These are phyloP conservation scores for Lecanicillium sp. DNA, from an alignment of 2,329 filamentous ascomycete species.

Conservation along the genomic window DNA sequence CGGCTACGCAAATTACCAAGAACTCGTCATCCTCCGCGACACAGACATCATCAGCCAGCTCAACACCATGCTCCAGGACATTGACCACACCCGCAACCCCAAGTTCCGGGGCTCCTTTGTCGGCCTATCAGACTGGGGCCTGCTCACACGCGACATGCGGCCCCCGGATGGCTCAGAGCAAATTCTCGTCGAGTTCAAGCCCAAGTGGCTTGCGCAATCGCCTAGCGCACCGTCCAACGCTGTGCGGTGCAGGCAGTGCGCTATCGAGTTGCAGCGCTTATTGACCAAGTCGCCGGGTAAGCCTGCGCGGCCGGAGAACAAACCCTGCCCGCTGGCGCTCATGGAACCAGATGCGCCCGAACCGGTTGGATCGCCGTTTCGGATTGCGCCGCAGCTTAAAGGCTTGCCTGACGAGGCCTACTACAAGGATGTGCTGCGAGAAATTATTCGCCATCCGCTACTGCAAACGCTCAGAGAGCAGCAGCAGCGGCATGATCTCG, in stretches of 20 bases:
- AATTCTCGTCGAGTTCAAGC: slow-evolving; percentile 64
- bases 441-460: slow-evolving; percentile 24
- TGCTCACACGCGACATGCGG: slow-evolving; percentile 67
- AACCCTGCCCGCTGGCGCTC: slow-evolving; percentile 60
- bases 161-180: slow-evolving; percentile 22
- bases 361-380: slow-evolving; percentile 33
- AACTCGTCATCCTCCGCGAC: slow-evolving; percentile 27
- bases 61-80: slow-evolving; percentile 42
- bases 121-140: slow-evolving; percentile 52
- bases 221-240: slow-evolving; percentile 57
- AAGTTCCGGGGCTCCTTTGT: slow-evolving; percentile 40
- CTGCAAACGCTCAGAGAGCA: slow-evolving; percentile 24
- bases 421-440: slow-evolving; percentile 16
- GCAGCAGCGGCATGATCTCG: slow-evolving; percentile 34
- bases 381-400: slow-evolving; percentile 26
- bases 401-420: slow-evolving; percentile 21
- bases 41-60: slow-evolving; percentile 32
- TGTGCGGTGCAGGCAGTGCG: slow-evolving; percentile 67
- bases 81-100: slow-evolving; percentile 35
- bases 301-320: slow-evolving; percentile 25
- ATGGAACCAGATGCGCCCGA: slow-evolving; percentile 39
- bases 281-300: slow-evolving; percentile 24
- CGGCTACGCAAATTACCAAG: slow-evolving; percentile 25
- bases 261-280: slow-evolving; percentile 34
- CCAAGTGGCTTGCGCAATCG: slow-evolving; percentile 76